A percentile compares a stretch with the other conserved stretches of the same genome.
Evolutionary conservation across 768 basidiomycete genomes (phyloP).

Genomic region (Trametes coccinea): DNA sequence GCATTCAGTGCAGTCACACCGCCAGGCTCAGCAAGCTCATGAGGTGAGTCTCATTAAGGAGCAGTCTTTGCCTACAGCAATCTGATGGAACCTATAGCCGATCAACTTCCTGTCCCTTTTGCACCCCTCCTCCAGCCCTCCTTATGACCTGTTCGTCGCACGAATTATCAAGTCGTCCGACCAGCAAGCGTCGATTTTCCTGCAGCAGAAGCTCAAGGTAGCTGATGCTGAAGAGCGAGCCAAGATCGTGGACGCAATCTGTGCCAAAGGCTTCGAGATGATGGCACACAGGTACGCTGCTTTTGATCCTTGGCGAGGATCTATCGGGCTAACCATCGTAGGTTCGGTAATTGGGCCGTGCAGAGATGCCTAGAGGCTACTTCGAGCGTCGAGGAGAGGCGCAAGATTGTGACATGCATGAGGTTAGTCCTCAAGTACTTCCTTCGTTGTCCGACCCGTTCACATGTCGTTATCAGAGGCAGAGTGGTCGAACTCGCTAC

Average conservation of each 20-base stretch:
- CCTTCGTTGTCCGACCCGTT: too few species aligned
- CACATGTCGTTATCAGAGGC: constrained; percentile 45
- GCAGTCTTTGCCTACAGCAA: too few species aligned
- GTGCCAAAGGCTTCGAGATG: constrained; percentile 84
- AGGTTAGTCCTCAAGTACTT: constrained; percentile 45
- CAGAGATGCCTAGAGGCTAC: constrained; percentile 85
- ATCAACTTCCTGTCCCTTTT: constrained; percentile 87
- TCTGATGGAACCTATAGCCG: constrained; percentile 47
- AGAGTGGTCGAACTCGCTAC: constrained; percentile 85
- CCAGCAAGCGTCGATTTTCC: constrained; percentile 87
- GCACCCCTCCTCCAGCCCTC: constrained; percentile 83
- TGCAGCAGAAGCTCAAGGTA: constrained; percentile 89
- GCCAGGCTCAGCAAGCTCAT: constrained; percentile 35
- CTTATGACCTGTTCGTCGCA: constrained; percentile 77
- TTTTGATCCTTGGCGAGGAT: background rate
- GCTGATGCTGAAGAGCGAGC: constrained; percentile 74
- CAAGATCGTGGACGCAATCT: constrained; percentile 87
- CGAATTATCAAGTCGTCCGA: constrained; percentile 89
- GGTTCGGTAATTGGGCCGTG: constrained; percentile 93
- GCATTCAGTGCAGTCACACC: constrained; percentile 22
- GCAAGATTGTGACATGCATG: constrained; percentile 87
- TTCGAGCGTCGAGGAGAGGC: constrained; percentile 67
- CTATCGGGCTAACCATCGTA: constrained; percentile 28
- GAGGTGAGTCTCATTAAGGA: constrained; percentile 47
- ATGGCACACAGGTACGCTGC: constrained; percentile 76